Base-by-base conservation (phyloP, 331 rosid genomes). In the Acacia pycnantha region DNA sequence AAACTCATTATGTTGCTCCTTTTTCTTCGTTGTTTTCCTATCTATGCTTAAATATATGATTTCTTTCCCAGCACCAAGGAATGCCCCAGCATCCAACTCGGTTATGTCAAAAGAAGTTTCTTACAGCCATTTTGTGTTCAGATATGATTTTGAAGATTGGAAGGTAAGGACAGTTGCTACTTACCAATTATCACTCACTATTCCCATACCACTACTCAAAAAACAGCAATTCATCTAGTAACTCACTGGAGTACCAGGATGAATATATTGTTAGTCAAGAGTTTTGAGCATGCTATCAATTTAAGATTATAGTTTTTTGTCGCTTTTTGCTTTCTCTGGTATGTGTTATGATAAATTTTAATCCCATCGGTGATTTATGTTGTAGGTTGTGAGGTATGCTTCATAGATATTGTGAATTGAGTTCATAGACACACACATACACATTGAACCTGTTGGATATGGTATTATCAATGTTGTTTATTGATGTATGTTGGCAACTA, bases 121-220 rank as follows among this genome's bases (percentile, higher is more conserved):
- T 73, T 87, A 87, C 84, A 66, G 80, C 67, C 92, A 87, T 78
- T 90, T 90, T 82, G 86, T 90, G 68, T 87, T 90, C 88, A 87
- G 92, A 82, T 79, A 74, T 72, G 92, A 90, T 81, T 89, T 82
- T 70, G 74, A 84, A 77, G 94, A 90, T 82, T 88, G 94, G 94
- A 87, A 84, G 94, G 94, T 90, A 87, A 24, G 61, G 5, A 74
- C 24, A 31, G 46, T 70, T 72, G 29, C 73, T 11, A 13, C 35
- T 70, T 44, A 12, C 74, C 53, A 12, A 21, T 77, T 41, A n/a
- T 27, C 53, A 22, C 18, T 69, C 12, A 2, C 62, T 27, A 21
- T 2, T 8, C 6, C 65, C 31, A 11, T 58, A 6, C 33, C 40
- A 62, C 22, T 16, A 8, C 24, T 18, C 0, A 26, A 41, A 35